phyloP scores from a whole-genome alignment of 306 rosid species.

The Cicer pinnatifidum region DNA sequence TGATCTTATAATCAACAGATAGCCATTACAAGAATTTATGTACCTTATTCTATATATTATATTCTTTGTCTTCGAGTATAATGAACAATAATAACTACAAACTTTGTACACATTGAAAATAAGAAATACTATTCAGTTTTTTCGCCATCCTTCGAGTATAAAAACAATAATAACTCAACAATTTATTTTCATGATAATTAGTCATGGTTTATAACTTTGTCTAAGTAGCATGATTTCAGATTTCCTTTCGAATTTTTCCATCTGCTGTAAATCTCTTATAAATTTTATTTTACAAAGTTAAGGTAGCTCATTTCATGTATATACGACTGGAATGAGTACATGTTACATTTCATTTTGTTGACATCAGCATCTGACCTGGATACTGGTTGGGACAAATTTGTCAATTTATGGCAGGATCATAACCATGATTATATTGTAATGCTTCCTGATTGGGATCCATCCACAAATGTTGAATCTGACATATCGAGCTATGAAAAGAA shows the following conservation, averaged over 20 bases:
- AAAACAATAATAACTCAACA: too few species aligned
- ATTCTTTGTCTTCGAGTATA: too few species aligned
- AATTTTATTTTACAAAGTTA: not conserved
- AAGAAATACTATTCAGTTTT: not conserved
- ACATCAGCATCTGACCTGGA: not conserved
- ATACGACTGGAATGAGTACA: not conserved
- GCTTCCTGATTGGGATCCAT: constrained; percentile 92
- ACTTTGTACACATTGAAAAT: not conserved
- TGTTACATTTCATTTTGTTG: constrained; percentile 30
- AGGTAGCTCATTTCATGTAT: not conserved
- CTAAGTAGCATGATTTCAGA: not conserved
- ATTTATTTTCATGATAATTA: not conserved
- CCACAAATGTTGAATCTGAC: constrained; percentile 42
- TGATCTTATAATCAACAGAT: too few species aligned
- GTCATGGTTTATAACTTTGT: not conserved
- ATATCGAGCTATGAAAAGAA: constrained; percentile 43
- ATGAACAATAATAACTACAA: too few species aligned
- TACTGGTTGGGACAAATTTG: constrained; percentile 32
- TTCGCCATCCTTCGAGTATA: not conserved
- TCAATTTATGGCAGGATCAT: constrained; percentile 71
- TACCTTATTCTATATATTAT: too few species aligned
- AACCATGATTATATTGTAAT: constrained; percentile 78
- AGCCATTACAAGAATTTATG: too few species aligned
- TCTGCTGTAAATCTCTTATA: not conserved
- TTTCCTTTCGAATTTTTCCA: not conserved